Percentiles rank a stretch among this genome's conserved stretches.
These are phyloP conservation scores for Gonapodya sp. DNA, from an alignment of 192 early-diverging fungal genomes.

Conservation along the genomic window DNA sequence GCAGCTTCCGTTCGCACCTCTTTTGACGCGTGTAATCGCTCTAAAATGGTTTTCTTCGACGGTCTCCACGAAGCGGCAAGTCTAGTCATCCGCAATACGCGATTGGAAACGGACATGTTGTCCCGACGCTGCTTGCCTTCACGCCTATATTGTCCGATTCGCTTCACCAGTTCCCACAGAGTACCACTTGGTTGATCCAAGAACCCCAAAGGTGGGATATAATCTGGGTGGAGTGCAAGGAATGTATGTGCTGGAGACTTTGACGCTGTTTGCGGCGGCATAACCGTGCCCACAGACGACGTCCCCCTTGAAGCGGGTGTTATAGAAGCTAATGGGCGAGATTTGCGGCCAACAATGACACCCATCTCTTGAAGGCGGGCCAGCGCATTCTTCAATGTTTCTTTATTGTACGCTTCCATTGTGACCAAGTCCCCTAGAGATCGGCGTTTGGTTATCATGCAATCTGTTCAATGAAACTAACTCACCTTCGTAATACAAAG, in stretches of 20 bases:
- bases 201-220: not conserved
- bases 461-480: slow-evolving; percentile 9
- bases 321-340: not conserved
- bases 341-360: slow-evolving; percentile 42
- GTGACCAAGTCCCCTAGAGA: slow-evolving; percentile 44
- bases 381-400: slow-evolving; percentile 70
- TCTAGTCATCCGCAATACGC: slow-evolving; percentile 35
- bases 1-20: not conserved
- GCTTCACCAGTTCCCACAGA: slow-evolving; percentile 71
- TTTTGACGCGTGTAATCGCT: not conserved
- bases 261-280: too few species aligned
- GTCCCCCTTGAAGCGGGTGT: slow-evolving; percentile 5
- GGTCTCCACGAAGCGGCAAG: slow-evolving; percentile 21
- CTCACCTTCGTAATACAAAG: slow-evolving; percentile 73
- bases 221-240: not conserved
- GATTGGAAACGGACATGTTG: slow-evolving; percentile 56
- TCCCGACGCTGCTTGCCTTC: slow-evolving; percentile 81
- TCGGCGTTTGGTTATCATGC: not conserved
- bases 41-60: not conserved
- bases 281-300: not conserved
- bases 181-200: slow-evolving; percentile 35
- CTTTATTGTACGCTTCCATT: slow-evolving; percentile 77
- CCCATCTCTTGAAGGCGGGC: slow-evolving; percentile 58
- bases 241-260: not conserved
- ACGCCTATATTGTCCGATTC: slow-evolving; percentile 64